phyloP scores from a whole-genome alignment of 305 asterid genomes.

The Caryopteris hybrid region DNA sequence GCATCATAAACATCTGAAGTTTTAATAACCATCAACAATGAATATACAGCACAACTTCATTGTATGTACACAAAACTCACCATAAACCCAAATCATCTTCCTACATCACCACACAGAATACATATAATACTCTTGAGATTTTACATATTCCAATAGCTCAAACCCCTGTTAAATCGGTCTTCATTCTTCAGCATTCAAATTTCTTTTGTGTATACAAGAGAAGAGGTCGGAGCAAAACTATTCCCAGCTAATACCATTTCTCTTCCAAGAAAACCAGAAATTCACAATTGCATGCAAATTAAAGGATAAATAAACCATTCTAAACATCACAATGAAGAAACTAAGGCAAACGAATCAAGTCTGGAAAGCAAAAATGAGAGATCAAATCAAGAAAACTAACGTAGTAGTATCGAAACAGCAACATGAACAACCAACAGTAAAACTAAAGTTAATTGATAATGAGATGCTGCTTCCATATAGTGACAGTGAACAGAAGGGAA shows the following conservation, averaged over 20 bases:
- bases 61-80: background rate
- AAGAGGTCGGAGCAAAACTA: background rate
- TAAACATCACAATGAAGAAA: background rate
- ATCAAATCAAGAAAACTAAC: background rate
- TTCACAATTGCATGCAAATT: background rate
- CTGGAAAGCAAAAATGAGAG: background rate
- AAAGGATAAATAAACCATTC: background rate
- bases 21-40: background rate
- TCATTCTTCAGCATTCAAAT: background rate
- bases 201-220: slow-evolving; percentile 1
- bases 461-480: background rate
- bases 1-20: background rate
- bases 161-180: background rate
- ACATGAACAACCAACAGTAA: background rate
- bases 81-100: background rate
- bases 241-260: background rate
- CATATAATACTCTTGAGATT: background rate
- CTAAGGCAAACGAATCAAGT: background rate
- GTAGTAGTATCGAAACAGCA: background rate
- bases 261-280: background rate
- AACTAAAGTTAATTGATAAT: background rate
- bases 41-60: slow-evolving; percentile 5
- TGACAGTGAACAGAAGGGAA: slow-evolving; percentile 6
- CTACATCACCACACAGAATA: background rate
- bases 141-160: background rate